Conservation (phyloP, 2,329 filamentous ascomycete genomes). For the Huntiella omanensis region DNA sequence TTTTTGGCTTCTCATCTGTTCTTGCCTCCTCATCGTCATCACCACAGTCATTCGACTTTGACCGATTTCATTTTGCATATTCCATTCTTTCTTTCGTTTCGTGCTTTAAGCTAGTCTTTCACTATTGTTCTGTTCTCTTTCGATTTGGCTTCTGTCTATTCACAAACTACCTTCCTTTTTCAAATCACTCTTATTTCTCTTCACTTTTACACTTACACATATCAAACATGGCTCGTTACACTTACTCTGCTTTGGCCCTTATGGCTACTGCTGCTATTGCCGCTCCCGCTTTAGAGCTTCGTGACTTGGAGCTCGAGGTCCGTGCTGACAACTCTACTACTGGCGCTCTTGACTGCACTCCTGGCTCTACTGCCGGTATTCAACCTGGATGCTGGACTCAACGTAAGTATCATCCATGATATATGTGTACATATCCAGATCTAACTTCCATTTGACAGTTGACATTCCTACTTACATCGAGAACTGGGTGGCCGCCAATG, state of each 20-base stretch:
- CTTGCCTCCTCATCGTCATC: too few relatives aligned
- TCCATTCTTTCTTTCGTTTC: neutral
- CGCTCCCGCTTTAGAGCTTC: neutral
- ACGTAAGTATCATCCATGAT: neutral
- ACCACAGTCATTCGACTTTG: too few relatives aligned
- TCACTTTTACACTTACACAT: neutral
- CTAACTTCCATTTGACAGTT: constrained; percentile 1
- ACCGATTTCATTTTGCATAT: too few relatives aligned
- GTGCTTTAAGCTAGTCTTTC: neutral
- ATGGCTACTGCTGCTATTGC: constrained; percentile 1
- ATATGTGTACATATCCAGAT: neutral
- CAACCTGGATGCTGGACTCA: constrained; percentile 8
- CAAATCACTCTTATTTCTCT: neutral
- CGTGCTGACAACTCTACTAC: neutral
- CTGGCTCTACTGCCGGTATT: constrained; percentile 1
- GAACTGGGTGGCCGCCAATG: constrained; percentile 15
- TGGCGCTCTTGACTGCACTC: constrained; percentile 3
- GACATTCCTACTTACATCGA: constrained; percentile 14
- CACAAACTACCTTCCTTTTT: neutral
- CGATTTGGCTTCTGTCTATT: neutral
- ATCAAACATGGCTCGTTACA: constrained; percentile 3
- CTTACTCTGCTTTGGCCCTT: neutral
- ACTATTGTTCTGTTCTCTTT: neutral
- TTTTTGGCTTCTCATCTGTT: too few relatives aligned
- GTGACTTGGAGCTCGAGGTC: neutral